These are phyloP conservation scores for Gentiana macrophylla DNA, from an alignment of 257 asterid species.

Conservation along the genomic window DNA sequence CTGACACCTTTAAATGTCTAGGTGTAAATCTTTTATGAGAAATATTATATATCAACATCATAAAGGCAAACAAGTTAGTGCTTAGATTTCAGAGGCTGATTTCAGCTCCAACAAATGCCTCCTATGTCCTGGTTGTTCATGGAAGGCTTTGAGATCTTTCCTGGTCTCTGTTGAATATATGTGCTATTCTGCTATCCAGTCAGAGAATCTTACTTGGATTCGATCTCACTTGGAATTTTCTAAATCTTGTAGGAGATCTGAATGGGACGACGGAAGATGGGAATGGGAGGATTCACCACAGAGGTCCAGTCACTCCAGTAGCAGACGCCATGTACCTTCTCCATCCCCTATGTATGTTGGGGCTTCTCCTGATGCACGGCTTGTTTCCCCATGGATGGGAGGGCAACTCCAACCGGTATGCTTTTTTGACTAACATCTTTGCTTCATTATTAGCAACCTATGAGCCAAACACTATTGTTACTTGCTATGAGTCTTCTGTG, in stretches of 20 bases:
- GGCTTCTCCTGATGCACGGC: constrained; percentile 92
- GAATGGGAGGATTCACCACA: constrained; percentile 93
- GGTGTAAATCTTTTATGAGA: too few species aligned
- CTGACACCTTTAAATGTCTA: too few species aligned
- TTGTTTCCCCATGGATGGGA: constrained; percentile 92
- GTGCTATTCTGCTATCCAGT: too few species aligned
- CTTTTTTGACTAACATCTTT: neutral
- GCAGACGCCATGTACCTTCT: constrained; percentile 49
- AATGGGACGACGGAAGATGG: constrained; percentile 98
- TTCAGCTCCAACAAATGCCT: too few species aligned
- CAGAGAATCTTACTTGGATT: constrained; percentile 49
- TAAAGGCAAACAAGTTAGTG: too few species aligned
- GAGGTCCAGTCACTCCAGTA: constrained; percentile 44
- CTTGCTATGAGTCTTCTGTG: constrained; percentile 3
- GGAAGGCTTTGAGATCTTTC: too few species aligned
- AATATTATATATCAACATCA: too few species aligned
- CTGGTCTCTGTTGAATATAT: too few species aligned
- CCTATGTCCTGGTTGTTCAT: too few species aligned
- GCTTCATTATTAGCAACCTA: neutral
- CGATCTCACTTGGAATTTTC: constrained; percentile 7
- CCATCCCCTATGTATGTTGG: constrained; percentile 78
- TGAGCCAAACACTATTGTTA: neutral
- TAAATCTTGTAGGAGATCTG: constrained; percentile 53
- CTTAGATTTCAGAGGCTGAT: too few species aligned
- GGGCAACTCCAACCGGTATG: constrained; percentile 67